A percentile compares a stretch with the other conserved stretches of the same genome.
phyloP scores from a whole-genome alignment of 2,329 filamentous ascomycete genomes.

The Fusarium nanum region DNA sequence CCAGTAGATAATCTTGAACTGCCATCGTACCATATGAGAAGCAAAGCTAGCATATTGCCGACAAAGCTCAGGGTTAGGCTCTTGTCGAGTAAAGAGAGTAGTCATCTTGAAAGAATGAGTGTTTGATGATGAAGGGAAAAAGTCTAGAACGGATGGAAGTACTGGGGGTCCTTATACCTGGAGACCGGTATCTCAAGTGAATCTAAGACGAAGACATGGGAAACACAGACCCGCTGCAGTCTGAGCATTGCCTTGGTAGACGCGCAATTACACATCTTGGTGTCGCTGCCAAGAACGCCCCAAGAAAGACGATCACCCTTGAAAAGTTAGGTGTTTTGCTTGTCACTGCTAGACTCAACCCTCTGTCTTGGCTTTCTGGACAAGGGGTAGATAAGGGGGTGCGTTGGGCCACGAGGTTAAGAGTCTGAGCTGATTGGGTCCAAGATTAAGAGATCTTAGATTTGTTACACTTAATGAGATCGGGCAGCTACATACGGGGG shows the following conservation, averaged over 20 bases:
- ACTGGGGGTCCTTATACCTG: constrained; percentile 32
- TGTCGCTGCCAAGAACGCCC: constrained; percentile 41
- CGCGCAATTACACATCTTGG: constrained; percentile 41
- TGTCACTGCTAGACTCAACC: constrained; percentile 3
- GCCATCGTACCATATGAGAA: constrained; percentile 53
- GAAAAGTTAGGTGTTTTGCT: constrained; percentile 23
- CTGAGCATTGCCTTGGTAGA: constrained; percentile 35
- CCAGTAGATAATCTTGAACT: constrained; percentile 63
- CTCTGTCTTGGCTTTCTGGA: constrained; percentile 3
- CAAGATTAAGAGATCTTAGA: constrained; percentile 23
- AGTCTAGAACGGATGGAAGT: background rate
- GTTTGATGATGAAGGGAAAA: background rate
- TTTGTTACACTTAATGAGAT: constrained; percentile 40
- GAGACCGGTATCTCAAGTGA: background rate
- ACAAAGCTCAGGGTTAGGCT: constrained; percentile 48
- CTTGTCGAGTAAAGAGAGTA: constrained; percentile 32
- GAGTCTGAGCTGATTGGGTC: constrained; percentile 22
- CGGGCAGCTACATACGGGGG: constrained; percentile 40
- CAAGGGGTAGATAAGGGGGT: constrained; percentile 1
- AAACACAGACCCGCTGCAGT: constrained; percentile 33
- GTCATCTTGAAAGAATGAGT: constrained; percentile 25
- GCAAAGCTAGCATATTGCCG: constrained; percentile 59
- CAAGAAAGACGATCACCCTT: constrained; percentile 42
- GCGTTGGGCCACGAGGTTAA: constrained; percentile 38
- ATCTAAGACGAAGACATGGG: constrained; percentile 19